phyloP scores from a whole-genome alignment of 345 rosid species.

The Rhizophora mangle region DNA sequence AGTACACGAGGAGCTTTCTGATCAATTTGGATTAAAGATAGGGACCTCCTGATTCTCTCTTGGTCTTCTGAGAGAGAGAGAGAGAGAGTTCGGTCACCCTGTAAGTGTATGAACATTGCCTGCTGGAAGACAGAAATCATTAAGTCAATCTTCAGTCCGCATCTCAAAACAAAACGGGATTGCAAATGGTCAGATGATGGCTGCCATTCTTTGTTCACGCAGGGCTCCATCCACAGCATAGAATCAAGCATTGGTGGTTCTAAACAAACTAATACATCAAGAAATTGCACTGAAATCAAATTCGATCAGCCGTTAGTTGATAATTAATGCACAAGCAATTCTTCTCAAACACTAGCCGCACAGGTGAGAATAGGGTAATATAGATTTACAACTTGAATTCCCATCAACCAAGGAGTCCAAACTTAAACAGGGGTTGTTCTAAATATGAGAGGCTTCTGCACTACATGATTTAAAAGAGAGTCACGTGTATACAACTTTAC shows the following conservation, averaged over 20 bases:
- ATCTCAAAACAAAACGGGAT: background rate
- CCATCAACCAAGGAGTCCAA: background rate
- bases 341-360: background rate
- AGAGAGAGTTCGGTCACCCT: too few species aligned
- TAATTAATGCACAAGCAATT: background rate
- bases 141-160: background rate
- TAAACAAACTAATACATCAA: background rate
- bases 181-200: background rate
- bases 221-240: background rate
- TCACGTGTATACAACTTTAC: background rate
- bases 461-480: background rate
- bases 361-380: background rate
- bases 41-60: too few species aligned
- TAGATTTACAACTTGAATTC: background rate
- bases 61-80: too few species aligned
- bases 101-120: too few species aligned
- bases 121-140: background rate
- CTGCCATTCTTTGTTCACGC: background rate
- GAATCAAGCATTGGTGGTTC: background rate
- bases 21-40: too few species aligned
- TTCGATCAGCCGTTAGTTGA: background rate
- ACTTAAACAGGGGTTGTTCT: too few species aligned
- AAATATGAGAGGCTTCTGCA: background rate
- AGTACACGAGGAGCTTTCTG: too few species aligned
- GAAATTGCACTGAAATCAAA: background rate